Conservation (phyloP, 345 rosid species). For the Rhodamnia argentea region DNA sequence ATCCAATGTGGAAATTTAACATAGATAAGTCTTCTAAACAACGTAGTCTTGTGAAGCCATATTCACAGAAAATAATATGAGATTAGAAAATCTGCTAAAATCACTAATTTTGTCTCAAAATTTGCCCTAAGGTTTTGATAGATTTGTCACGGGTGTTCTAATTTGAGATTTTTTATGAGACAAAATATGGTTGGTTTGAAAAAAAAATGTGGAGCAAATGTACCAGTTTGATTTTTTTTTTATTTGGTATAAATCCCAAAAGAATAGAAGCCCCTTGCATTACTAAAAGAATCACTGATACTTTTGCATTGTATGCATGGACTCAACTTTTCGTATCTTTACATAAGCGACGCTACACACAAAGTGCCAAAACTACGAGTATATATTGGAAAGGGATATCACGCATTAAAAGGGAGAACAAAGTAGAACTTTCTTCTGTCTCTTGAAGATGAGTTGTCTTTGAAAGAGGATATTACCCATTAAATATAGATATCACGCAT, state of each 20-base stretch:
- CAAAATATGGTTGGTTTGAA: not conserved
- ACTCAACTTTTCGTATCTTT: not conserved
- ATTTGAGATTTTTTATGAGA: not conserved
- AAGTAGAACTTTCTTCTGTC: no score
- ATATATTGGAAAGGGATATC: no score
- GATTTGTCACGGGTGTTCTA: not conserved
- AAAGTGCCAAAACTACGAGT: not conserved
- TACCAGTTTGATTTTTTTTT: not conserved
- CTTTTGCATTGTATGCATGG: not conserved
- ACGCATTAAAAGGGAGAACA: not conserved
- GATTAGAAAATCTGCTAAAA: not conserved
- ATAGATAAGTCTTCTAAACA: not conserved
- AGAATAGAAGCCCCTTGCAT: not conserved
- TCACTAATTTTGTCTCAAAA: not conserved
- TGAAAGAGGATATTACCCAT: no score
- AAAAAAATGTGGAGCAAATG: rapidly evolving
- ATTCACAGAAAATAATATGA: not conserved
- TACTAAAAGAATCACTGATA: not conserved
- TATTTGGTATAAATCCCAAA: no score
- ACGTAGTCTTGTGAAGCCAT: not conserved
- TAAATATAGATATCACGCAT: no score
- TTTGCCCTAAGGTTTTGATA: not conserved
- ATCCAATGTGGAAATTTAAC: no score
- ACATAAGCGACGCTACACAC: not conserved
- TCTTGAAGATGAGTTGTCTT: no score